Evolutionary conservation across 1,284 basidiomycete species (phyloP), one percentile per base, ranked within the genome.

Genomic region (Cutaneotrichosporon mucoides): DNA sequence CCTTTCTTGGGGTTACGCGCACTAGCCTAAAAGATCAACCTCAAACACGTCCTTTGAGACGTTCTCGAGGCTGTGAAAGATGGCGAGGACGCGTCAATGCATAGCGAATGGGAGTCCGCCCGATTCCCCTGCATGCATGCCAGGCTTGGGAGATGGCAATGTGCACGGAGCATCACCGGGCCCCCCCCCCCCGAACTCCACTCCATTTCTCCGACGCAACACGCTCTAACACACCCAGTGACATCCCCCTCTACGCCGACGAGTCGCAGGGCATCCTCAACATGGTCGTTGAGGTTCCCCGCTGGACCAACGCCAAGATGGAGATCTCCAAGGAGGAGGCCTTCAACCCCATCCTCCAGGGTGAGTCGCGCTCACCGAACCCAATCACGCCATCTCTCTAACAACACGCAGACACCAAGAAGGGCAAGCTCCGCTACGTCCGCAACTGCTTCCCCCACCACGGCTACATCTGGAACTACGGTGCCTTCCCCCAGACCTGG

Each of bases 391-490:
- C 37, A 10, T 37, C 47, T 2, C 5, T 36, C 55, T 51, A 46
- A 51, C 40, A 40, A 40, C 38, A 40, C 36, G 11, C 63, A 76
- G 76, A 79, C 67, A 77, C 73, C 76, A 79, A 79, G 70, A 79
- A 79, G 82, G 92, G 92, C 75, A 93, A 91, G 79, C 82, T 99
- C 78, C 90, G 96, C 72, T 99, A 85, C 80, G 96, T 99, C 66
- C 89, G 96, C 80, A 99, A 99, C 86, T 99, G 94, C 81, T 99
- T 99, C 89, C 96, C 93, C 69, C 95, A 98, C 84, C 93, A 98
- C 79, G 71, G 71, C 40, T 75, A 78, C 73, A 92, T 96, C 83
- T 94, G 92, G 92, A 96, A 96, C 84, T 96, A 95, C 77, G 92
- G 92, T 73, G 91, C 92, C 66, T 96, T 97, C 86, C 92, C 93